phyloP scores from a whole-genome alignment of 2,329 filamentous ascomycete species.

The Pseudogymnoascus sp. region DNA sequence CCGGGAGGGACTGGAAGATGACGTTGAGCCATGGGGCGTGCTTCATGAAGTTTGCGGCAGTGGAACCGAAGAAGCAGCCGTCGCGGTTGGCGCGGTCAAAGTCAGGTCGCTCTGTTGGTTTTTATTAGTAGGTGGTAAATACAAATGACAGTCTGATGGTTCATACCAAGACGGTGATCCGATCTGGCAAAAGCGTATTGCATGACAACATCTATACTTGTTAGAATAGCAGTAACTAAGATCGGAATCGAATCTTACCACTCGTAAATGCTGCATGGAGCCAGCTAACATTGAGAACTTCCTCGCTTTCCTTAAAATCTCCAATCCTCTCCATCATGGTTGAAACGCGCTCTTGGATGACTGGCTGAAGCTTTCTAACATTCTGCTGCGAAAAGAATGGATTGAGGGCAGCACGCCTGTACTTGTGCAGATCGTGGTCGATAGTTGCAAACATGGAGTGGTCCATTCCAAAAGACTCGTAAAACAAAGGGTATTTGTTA shows the following conservation, averaged over 20 bases:
- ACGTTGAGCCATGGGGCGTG: slow-evolving; percentile 17
- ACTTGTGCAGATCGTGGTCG: slow-evolving; percentile 17
- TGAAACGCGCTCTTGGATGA: slow-evolving; percentile 17
- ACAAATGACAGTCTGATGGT: not conserved
- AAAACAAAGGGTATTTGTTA: slow-evolving; percentile 14
- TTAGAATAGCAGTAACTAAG: not conserved
- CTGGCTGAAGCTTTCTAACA: slow-evolving; percentile 14
- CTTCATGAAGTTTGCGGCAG: slow-evolving; percentile 15
- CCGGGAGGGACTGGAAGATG: not conserved
- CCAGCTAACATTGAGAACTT: slow-evolving; percentile 15
- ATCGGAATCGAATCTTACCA: not conserved
- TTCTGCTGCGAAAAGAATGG: slow-evolving; percentile 17
- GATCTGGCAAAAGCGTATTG: slow-evolving; percentile 24
- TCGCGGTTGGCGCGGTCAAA: slow-evolving; percentile 18
- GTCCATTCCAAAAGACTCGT: slow-evolving; percentile 9
- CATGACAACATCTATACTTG: slow-evolving; percentile 24
- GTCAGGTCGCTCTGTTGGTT: slow-evolving; percentile 13
- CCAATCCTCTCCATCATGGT: slow-evolving; percentile 14
- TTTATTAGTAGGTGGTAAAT: not conserved
- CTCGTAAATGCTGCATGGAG: slow-evolving; percentile 15
- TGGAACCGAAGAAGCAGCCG: slow-evolving; percentile 12
- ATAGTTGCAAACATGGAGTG: slow-evolving; percentile 16
- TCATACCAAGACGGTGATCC: slow-evolving; percentile 16
- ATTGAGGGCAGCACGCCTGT: slow-evolving; percentile 15
- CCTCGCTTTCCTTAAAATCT: slow-evolving; percentile 12